Evolutionary conservation across 2,329 filamentous ascomycete species (phyloP).

Genomic region (Seiridium cupressi): DNA sequence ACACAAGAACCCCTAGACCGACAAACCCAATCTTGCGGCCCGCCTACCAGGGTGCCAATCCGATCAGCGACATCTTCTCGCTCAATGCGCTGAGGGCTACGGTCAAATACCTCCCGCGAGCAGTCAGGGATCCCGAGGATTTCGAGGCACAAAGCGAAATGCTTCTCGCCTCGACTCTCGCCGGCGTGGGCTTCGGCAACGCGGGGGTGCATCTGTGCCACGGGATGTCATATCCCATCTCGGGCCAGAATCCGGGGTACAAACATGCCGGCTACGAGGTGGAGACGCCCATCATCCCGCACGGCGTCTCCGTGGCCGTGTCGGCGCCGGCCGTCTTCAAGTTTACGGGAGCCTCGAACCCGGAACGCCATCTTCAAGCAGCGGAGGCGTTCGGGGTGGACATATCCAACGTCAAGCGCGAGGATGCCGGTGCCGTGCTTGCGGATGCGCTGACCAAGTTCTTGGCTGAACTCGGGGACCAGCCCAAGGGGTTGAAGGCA

Average conservation of each 20-base stretch:
- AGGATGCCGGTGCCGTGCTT: conserved; percentile 86
- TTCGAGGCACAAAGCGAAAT: conserved; percentile 91
- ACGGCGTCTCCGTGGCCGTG: conserved; percentile 93
- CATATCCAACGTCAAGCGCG: conserved; percentile 79
- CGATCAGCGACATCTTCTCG: conserved; percentile 96
- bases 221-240: conserved; percentile 96
- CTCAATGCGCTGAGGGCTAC: conserved; percentile 80
- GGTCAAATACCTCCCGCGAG: conserved; percentile 87
- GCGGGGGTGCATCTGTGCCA: conserved; percentile 84
- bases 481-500: conserved; percentile 80
- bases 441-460: conserved; percentile 81
- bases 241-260: conserved; percentile 90
- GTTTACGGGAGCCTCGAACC: conserved; percentile 89
- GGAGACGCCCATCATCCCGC: conserved; percentile 77
- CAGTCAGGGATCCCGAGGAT: conserved; percentile 85
- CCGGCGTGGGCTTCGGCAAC: conserved; percentile 95
- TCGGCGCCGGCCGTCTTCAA: conserved; percentile 91
- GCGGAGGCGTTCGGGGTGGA: conserved; percentile 92
- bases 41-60: conserved; percentile 95
- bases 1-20: conserved; percentile 80
- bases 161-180: conserved; percentile 90
- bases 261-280: conserved; percentile 85
- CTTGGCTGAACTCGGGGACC: conserved; percentile 79
- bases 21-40: conserved; percentile 86
- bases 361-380: conserved; percentile 84